phyloP scores from a whole-genome alignment of 768 basidiomycete species.

The Rhodotorula diobovata region DNA sequence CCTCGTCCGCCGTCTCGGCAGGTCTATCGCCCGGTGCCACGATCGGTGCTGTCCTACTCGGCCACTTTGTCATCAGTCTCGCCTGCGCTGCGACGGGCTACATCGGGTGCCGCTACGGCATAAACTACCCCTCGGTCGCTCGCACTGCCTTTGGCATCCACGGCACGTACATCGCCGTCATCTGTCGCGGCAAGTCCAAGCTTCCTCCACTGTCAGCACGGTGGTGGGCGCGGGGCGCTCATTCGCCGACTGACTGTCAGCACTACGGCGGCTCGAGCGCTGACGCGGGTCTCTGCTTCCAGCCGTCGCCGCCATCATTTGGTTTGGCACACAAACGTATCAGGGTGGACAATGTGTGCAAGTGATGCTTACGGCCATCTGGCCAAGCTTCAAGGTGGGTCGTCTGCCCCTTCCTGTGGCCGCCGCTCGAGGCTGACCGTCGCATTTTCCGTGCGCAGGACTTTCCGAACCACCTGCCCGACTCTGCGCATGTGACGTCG shows the following conservation, averaged over 20 bases:
- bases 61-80: slow-evolving; percentile 34
- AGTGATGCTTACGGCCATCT: slow-evolving; percentile 38
- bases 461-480: slow-evolving; percentile 43
- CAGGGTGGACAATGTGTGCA: slow-evolving; percentile 36
- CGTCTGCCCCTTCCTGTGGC: background rate
- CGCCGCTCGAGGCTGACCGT: background rate
- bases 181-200: slow-evolving; percentile 6
- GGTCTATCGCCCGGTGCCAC: slow-evolving; percentile 35
- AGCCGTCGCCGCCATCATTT: slow-evolving; percentile 26
- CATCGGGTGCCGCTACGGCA: slow-evolving; percentile 33
- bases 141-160: slow-evolving; percentile 28
- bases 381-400: slow-evolving; percentile 28
- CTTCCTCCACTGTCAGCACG: too few species aligned
- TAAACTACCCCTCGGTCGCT: slow-evolving; percentile 24
- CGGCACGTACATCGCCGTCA: slow-evolving; percentile 32
- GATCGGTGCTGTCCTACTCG: slow-evolving; percentile 38
- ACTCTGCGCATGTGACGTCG: slow-evolving; percentile 39
- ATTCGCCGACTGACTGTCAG: too few species aligned
- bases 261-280: background rate
- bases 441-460: too few species aligned
- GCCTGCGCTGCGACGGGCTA: slow-evolving; percentile 23
- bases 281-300: background rate
- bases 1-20: slow-evolving; percentile 20
- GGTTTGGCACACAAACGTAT: slow-evolving; percentile 38
- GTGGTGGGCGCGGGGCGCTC: too few species aligned